Base-by-base conservation (phyloP, 148 eudicot genomes). In the Spergularia marina region DNA sequence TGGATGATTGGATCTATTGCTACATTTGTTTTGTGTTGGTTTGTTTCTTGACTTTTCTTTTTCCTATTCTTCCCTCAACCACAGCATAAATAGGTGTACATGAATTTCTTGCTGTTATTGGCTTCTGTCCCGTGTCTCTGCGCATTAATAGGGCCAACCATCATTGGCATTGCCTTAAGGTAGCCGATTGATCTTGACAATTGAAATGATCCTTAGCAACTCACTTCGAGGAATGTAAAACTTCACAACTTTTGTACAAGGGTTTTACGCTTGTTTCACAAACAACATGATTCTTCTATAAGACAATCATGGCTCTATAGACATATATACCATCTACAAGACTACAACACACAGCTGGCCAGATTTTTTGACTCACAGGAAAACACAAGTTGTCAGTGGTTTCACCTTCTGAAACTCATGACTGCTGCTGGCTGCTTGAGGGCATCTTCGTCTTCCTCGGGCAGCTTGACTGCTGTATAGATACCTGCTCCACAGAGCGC, bases 401-500 rank as follows among this genome's bases (percentile, higher is more conserved):
- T 72, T 83, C 83, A 90, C 73, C 87, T 86, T 69, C 87, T 79
- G 83, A 86, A 85, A 82, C 93, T 93, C 20, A 81, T 81, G 44
- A 75, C 84, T 53, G 79, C 74, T 25, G 80, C 81, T 18, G 91
- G 87, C 80, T 86, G 87, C 72, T 83, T 81, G 59, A 74, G 79
- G 52, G 72, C 74, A 8, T 82, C 77, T 58, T 56, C 85, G 6
- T 83, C 90, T 54, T 85, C 82, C 57, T 90, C 93, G 4, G 98
- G 95, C 75, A 94, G 84, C 80, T 89, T 94, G 53, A 94, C 91
- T 2, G 85, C 88, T 52, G 95, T 79, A 79, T 94, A 94, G 70
- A 84, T 85, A 52, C 95, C 97, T 54, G 97, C 98, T 65, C 98
- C 98, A 52, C 87, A 87, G 40, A 94, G 89, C 65, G 98, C 91